phyloP scores from a whole-genome alignment of 352 stramenopile genomes.

The Phytophthora meadii region DNA sequence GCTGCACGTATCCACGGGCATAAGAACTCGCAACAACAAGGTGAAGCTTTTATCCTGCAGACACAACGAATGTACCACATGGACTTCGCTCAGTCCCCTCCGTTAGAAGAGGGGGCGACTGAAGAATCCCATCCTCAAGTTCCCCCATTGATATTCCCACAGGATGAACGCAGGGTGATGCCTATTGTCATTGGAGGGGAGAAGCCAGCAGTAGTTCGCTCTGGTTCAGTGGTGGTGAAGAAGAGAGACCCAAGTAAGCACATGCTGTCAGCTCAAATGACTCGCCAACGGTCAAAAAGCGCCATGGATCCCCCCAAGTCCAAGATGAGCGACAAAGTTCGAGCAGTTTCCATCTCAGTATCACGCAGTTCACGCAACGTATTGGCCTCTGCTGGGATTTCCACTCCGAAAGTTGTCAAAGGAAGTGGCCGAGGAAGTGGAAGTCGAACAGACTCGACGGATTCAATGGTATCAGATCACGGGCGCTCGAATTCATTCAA shows the following conservation, averaged over 20 bases:
- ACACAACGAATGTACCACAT: slow-evolving; percentile 66
- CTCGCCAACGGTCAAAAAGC: slow-evolving; percentile 32
- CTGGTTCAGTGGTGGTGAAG: slow-evolving; percentile 7
- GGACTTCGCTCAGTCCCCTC: slow-evolving; percentile 39
- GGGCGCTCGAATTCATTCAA: slow-evolving; percentile 15
- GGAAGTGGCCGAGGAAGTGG: slow-evolving; percentile 15
- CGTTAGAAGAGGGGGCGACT: slow-evolving; percentile 4
- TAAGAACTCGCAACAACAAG: slow-evolving; percentile 83
- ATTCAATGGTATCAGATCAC: slow-evolving; percentile 10
- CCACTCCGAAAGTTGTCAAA: slow-evolving; percentile 4
- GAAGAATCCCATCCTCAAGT: slow-evolving; percentile 1
- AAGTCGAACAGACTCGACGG: slow-evolving; percentile 18
- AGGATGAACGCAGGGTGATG: not conserved
- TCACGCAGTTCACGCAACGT: slow-evolving; percentile 23
- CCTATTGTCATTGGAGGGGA: not conserved
- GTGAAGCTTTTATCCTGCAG: slow-evolving; percentile 68
- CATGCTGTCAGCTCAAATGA: slow-evolving; percentile 23
- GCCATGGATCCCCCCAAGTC: slow-evolving; percentile 24
- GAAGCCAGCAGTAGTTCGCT: slow-evolving; percentile 2
- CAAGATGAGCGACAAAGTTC: slow-evolving; percentile 4
- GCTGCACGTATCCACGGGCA: slow-evolving; percentile 67
- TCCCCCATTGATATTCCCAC: slow-evolving; percentile 13
- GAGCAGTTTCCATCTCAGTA: slow-evolving; percentile 27
- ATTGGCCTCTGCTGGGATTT: slow-evolving; percentile 1
- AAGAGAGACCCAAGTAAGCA: slow-evolving; percentile 32